Evolutionary conservation across 495 filamentous ascomycete species (phyloP), one percentile per base, ranked within the genome.

Genomic region (Astrocystis sublimbata): DNA sequence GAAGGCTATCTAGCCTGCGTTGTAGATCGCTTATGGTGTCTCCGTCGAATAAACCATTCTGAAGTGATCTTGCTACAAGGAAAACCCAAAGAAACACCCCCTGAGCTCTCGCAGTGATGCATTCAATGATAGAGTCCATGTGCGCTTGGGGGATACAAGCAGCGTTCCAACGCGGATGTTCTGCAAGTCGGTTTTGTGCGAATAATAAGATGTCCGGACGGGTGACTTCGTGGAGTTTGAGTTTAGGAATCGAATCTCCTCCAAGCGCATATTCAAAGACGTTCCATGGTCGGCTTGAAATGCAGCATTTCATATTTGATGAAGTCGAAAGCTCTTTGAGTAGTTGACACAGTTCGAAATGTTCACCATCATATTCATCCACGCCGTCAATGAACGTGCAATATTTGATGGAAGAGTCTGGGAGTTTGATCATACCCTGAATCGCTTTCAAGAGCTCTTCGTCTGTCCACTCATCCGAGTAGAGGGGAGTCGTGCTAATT

Each of bases 241-340:
- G n/a, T 45, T 13, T 68, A 64, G 9, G 67, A 26, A 23, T 61
- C 55, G 6, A 36, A 33, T 1, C 9, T 6, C 33, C n/a, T 0
- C 66, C 68, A 41, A 82, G 81, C 0, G 64, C 65, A 54, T 78
- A 65, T 31, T 75, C 64, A 60, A 84, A 84, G 0, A 68, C 65
- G 23, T 72, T 70, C 76, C 74, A 81, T 0, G 79, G 77, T 1
- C 82, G 72, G 63, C 82, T 84, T 15, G 81, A 79, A 2, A 81
- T 60, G 60, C 82, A 85, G 5, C 78, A 9, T 51, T 83, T 84
- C 49, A 83, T 58, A 60, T 76, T 61, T 0, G 53, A 10, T 19
- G 46, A 58, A 3, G 8, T 15, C 4, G 56, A 7, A 1, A 69
- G 30, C 6, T 33, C 9, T 2, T 21, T 5, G 1, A 71, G 13